These are phyloP conservation scores for Saitozyma sp. DNA, from an alignment of 768 basidiomycete species.

Conservation along the genomic window DNA sequence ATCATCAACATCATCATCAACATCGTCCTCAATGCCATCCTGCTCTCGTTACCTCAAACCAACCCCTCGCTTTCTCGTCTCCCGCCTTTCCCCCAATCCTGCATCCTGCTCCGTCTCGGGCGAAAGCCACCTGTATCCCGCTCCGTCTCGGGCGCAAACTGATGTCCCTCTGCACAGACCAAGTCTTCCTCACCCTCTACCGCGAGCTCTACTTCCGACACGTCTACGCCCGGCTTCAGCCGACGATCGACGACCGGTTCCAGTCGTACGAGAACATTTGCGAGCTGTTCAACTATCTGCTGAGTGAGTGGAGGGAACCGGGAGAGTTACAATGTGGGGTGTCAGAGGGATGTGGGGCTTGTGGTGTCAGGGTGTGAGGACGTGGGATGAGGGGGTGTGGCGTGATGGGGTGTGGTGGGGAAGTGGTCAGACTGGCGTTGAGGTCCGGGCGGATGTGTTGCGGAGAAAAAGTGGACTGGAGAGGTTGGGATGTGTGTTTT, in stretches of 20 bases:
- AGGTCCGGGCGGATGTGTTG: background rate
- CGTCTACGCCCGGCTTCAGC: constrained; percentile 90
- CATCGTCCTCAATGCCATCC: background rate
- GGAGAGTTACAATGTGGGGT: too few species aligned
- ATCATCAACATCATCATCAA: background rate
- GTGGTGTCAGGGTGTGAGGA: background rate
- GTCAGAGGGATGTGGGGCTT: too few species aligned
- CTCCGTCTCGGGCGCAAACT: background rate
- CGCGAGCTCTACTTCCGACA: constrained; percentile 63
- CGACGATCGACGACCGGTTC: constrained; percentile 95
- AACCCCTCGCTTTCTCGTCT: too few species aligned
- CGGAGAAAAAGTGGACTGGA: background rate
- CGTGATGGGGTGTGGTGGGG: too few species aligned
- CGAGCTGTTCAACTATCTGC: constrained; percentile 94
- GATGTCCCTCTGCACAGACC: constrained; percentile 59
- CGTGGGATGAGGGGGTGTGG: background rate
- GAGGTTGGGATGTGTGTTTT: too few species aligned
- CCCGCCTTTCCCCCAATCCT: background rate
- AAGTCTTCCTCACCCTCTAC: constrained; percentile 94
- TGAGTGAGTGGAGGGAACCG: constrained; percentile 64
- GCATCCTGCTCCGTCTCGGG: background rate
- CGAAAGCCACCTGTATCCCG: background rate
- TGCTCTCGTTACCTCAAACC: background rate
- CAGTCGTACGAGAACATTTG: constrained; percentile 90
- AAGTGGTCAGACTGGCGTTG: background rate